Evolutionary conservation across 2,329 filamentous ascomycete genomes (phyloP).

Genomic region (Monascus ruber): DNA sequence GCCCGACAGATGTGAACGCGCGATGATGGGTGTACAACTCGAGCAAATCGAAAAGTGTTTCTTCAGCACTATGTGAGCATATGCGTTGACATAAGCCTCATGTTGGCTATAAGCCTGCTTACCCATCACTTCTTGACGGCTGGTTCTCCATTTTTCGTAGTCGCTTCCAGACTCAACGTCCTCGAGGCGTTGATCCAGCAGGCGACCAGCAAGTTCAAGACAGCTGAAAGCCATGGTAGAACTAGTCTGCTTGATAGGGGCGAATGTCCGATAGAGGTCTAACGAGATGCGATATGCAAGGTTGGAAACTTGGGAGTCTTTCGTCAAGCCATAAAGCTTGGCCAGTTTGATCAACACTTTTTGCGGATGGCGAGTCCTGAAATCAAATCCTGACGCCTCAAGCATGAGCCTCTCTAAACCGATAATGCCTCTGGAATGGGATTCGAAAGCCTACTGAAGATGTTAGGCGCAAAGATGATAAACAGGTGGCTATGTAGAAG

Average conservation of each 20-base stretch:
- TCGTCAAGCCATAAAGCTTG: conserved; percentile 46
- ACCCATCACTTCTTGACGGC: conserved; percentile 38
- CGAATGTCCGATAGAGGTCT: conserved; percentile 87
- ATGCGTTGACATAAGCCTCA: conserved; percentile 1
- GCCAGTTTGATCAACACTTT: conserved; percentile 72
- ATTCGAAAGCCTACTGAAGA: conserved; percentile 60
- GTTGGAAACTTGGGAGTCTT: conserved; percentile 44
- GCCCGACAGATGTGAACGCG: conserved; percentile 61
- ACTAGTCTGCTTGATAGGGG: conserved; percentile 78
- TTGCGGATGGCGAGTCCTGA: conserved; percentile 78
- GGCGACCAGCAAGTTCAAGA: conserved; percentile 64
- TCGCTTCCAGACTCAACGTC: conserved; percentile 35
- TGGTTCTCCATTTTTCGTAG: conserved; percentile 41
- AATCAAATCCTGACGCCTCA: conserved; percentile 88
- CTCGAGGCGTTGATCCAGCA: conserved; percentile 48
- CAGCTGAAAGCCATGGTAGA: conserved; percentile 75
- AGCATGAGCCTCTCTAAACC: conserved; percentile 86
- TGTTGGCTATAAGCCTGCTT: conserved; percentile 5
- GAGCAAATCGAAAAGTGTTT: conserved; percentile 80
- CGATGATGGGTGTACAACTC: conserved; percentile 86
- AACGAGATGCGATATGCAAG: conserved; percentile 72
- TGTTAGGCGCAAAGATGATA: neutral
- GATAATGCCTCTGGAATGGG: conserved; percentile 67
- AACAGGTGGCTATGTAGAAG: no score
- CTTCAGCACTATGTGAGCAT: conserved; percentile 30